A percentile compares a stretch with the other conserved stretches of the same genome.
Conservation (phyloP, 345 rosid genomes). For the Hypericum androsaemum region DNA sequence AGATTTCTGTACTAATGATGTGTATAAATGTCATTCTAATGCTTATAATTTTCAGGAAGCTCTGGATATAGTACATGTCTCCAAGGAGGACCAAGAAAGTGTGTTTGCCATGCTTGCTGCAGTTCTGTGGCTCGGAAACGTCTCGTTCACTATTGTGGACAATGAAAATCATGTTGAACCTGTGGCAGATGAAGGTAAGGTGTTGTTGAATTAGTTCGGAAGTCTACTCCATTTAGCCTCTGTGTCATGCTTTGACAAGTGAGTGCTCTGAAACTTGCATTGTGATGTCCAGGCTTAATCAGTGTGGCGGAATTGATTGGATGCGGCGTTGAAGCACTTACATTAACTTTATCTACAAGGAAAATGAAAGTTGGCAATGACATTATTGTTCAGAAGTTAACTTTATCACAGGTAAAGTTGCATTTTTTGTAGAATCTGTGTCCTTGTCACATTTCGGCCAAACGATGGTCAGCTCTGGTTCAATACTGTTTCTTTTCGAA, state of each 20-base stretch:
- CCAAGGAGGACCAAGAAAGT: slow-evolving; percentile 90
- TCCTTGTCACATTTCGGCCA: no score
- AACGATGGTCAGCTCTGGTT: no score
- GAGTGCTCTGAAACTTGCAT: not conserved
- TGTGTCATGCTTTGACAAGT: not conserved
- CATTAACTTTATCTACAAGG: slow-evolving; percentile 70
- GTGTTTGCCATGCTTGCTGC: slow-evolving; percentile 96
- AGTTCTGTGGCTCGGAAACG: slow-evolving; percentile 92
- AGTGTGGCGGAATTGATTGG: slow-evolving; percentile 82
- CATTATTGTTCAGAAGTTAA: slow-evolving; percentile 75
- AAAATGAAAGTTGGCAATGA: slow-evolving; percentile 94
- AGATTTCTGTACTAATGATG: not conserved
- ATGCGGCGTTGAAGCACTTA: slow-evolving; percentile 54
- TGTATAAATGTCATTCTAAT: no score
- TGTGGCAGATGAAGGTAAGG: slow-evolving; percentile 73
- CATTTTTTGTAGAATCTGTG: no score
- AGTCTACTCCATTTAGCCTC: not conserved
- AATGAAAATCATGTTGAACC: slow-evolving; percentile 94
- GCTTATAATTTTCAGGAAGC: slow-evolving; percentile 58
- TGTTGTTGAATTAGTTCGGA: not conserved
- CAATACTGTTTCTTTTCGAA: no score
- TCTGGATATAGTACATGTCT: slow-evolving; percentile 85
- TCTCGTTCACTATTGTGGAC: slow-evolving; percentile 66
- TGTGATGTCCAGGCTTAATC: slow-evolving; percentile 41
- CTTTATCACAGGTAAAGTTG: slow-evolving; percentile 67